Percentiles rank a stretch among this genome's conserved stretches.
Conservation (phyloP, 2,329 filamentous ascomycete genomes). For the Scytalidium sp. region DNA sequence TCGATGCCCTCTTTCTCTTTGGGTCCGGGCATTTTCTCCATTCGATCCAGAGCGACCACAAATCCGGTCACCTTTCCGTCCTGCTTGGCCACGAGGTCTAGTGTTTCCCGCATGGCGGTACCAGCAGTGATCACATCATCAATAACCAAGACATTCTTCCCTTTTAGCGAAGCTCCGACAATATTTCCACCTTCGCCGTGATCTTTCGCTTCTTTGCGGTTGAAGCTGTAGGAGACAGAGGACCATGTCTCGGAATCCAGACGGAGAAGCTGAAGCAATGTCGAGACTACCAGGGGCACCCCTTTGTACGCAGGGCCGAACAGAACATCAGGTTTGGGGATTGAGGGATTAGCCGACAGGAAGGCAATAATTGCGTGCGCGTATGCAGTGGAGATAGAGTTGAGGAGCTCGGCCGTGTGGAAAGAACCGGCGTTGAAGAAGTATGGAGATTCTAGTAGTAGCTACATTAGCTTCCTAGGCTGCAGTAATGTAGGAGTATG, state of each 20-base stretch:
- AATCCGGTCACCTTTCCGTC: constrained; percentile 61
- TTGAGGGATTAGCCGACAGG: constrained; percentile 2
- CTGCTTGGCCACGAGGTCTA: constrained; percentile 58
- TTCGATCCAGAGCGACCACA: constrained; percentile 57
- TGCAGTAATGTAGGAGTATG: not conserved
- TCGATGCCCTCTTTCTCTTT: constrained; percentile 36
- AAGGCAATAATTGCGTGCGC: constrained; percentile 33
- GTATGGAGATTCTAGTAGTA: constrained; percentile 51
- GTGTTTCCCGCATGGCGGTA: constrained; percentile 62
- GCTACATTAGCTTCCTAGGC: not conserved
- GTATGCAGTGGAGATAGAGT: constrained; percentile 56
- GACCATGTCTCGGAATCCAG: constrained; percentile 49
- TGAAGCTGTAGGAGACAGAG: constrained; percentile 59
- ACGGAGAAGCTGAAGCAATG: constrained; percentile 52
- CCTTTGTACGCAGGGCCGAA: constrained; percentile 69
- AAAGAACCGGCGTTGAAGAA: constrained; percentile 68
- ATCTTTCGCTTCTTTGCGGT: constrained; percentile 64
- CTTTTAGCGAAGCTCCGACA: constrained; percentile 59
- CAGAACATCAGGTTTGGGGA: constrained; percentile 48
- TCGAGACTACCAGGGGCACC: constrained; percentile 56
- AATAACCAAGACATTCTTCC: constrained; percentile 62
- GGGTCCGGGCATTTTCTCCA: not conserved
- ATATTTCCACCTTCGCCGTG: constrained; percentile 62
- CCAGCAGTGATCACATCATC: constrained; percentile 69
- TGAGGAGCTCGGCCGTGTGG: constrained; percentile 52